Evolutionary conservation across 331 rosid genomes (phyloP).

Genomic region (Arachis monticola): DNA sequence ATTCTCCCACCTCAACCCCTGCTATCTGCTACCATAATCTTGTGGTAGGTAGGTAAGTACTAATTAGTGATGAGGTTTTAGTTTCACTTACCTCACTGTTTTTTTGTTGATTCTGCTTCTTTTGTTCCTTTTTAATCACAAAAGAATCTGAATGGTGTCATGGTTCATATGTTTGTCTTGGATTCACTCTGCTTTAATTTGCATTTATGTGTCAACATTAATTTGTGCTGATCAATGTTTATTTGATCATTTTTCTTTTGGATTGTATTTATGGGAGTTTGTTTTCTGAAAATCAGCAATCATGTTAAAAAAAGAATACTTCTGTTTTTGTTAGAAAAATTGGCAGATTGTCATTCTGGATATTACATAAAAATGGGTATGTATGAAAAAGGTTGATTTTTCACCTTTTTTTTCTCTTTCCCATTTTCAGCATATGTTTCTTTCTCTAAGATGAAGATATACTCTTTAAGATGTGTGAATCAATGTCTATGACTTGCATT

Average conservation of each 20-base stretch:
- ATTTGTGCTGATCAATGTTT: slow-evolving; percentile 24
- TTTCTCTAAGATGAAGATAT: slow-evolving; percentile 5
- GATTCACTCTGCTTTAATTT: not conserved
- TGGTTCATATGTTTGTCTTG: not conserved
- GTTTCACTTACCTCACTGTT: not conserved
- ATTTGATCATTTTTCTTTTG: not conserved
- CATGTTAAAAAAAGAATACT: not conserved
- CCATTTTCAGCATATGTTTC: slow-evolving; percentile 14
- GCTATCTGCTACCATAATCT: not conserved
- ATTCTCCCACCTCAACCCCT: slow-evolving; percentile 19
- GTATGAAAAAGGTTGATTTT: not conserved
- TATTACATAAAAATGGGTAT: not conserved
- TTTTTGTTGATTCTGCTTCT: slow-evolving; percentile 10
- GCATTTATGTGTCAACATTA: not conserved
- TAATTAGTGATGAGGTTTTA: not conserved
- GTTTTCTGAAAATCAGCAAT: not conserved
- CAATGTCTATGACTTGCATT: no score
- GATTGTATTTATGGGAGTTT: not conserved
- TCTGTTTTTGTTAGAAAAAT: not conserved
- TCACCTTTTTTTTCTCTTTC: not conserved
- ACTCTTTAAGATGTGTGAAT: slow-evolving; percentile 22
- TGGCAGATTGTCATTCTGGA: slow-evolving; percentile 19
- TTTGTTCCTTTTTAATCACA: no score
- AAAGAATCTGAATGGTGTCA: no score
- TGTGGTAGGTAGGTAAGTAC: not conserved